Evolutionary conservation across 805 yeast species (phyloP).

Genomic region (Myxozyma nipponensis): DNA sequence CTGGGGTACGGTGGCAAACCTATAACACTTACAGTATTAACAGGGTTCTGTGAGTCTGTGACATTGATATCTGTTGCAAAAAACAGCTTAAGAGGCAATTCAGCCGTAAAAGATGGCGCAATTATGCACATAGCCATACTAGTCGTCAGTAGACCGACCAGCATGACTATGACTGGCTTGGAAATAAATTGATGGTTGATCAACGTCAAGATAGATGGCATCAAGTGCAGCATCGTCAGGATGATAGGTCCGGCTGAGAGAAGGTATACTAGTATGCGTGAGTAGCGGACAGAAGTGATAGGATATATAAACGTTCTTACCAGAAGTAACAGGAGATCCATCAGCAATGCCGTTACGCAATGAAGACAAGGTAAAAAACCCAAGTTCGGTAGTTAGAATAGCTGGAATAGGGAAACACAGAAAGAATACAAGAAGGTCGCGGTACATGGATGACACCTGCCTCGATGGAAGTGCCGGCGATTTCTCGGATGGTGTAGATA

Average conservation of each 20-base stretch:
- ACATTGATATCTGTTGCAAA: conserved; percentile 15
- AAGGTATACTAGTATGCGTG: conserved; percentile 12
- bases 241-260: conserved; percentile 2
- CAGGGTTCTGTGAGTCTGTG: conserved; percentile 8
- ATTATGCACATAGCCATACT: conserved; percentile 4
- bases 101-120: conserved; percentile 14
- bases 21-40: conserved; percentile 3
- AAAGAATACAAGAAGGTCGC: not conserved
- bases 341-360: conserved; percentile 18
- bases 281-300: not conserved
- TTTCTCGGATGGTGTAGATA: not conserved
- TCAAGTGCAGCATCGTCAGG: conserved; percentile 3
- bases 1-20: conserved; percentile 14
- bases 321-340: conserved; percentile 9
- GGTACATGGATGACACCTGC: not conserved
- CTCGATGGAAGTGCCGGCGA: not conserved
- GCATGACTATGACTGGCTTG: not conserved
- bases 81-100: conserved; percentile 16
- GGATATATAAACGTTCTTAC: conserved; percentile 6
- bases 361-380: conserved; percentile 11
- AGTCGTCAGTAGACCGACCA: not conserved
- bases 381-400: not conserved
- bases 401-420: conserved; percentile 9
- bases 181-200: conserved; percentile 2
- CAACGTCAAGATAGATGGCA: conserved; percentile 14